These are phyloP conservation scores for Trichophaea hybrida DNA, from an alignment of 2,329 filamentous ascomycete species.

Conservation along the genomic window DNA sequence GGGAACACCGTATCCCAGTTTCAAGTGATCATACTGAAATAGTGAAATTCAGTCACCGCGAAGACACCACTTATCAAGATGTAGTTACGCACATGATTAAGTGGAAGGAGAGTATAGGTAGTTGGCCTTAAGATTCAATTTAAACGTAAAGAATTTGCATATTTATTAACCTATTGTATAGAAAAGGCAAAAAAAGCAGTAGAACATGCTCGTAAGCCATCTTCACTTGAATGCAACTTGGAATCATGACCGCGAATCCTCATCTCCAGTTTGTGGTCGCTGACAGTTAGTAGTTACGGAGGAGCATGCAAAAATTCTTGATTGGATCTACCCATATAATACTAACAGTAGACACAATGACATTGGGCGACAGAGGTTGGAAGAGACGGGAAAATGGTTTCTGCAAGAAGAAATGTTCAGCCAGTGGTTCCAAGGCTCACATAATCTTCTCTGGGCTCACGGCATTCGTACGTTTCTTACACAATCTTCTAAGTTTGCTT, in stretches of 20 bases:
- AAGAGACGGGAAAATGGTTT: neutral
- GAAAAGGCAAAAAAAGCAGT: neutral
- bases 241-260: neutral
- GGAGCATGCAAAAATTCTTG: neutral
- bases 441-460: slow-evolving; percentile 3
- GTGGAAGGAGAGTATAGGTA: neutral
- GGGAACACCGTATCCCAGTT: neutral
- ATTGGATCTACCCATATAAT: neutral
- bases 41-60: slow-evolving; percentile 4
- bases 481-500: neutral
- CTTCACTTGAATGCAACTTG: neutral
- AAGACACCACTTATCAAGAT: slow-evolving; percentile 5
- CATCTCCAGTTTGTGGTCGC: neutral
- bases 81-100: slow-evolving; percentile 1
- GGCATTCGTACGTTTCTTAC: slow-evolving; percentile 3
- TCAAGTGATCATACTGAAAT: neutral
- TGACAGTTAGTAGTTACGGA: neutral
- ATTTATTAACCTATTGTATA: neutral
- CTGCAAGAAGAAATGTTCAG: neutral
- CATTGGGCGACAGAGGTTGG: neutral
- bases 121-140: neutral
- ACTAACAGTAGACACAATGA: neutral
- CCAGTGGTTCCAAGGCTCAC: neutral
- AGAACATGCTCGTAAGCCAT: neutral
- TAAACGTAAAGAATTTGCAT: neutral